phyloP scores from a whole-genome alignment of 1,284 basidiomycete species.

The Leccinum pallidistipes region DNA sequence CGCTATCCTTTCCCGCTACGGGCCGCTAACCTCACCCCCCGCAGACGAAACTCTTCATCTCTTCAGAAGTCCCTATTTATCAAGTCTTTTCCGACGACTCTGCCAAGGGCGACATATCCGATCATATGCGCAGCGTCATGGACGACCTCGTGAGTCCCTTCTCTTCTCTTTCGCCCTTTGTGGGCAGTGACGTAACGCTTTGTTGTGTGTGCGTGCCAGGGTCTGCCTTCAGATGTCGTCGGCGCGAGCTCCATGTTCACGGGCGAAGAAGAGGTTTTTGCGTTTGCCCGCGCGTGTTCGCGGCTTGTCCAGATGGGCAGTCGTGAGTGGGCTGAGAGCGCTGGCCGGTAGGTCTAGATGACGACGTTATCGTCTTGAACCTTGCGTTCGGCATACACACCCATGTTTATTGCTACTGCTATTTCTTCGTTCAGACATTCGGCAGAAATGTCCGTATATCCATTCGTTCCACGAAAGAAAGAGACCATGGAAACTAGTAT shows the following conservation, averaged over 20 bases:
- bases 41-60: conserved; percentile 85
- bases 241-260: conserved; percentile 87
- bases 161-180: neutral
- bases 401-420: neutral
- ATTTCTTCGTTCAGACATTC: neutral
- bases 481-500: conserved; percentile 24
- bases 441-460: neutral
- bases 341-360: conserved; percentile 33
- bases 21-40: neutral
- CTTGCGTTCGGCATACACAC: neutral
- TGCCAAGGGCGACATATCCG: conserved; percentile 52
- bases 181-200: neutral
- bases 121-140: conserved; percentile 87
- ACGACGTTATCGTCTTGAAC: neutral
- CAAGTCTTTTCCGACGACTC: conserved; percentile 81
- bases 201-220: conserved; percentile 44
- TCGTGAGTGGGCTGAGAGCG: conserved; percentile 78
- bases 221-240: conserved; percentile 72
- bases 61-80: conserved; percentile 88
- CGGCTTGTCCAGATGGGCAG: conserved; percentile 92
- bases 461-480: conserved; percentile 9
- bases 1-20: conserved; percentile 7
- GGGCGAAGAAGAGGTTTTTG: conserved; percentile 93
- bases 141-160: conserved; percentile 72
- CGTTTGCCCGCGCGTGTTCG: conserved; percentile 91